Evolutionary conservation across 495 filamentous ascomycete species (phyloP), one percentile per base, ranked within the genome.

Genomic region (Trichoderma erinaceum): DNA sequence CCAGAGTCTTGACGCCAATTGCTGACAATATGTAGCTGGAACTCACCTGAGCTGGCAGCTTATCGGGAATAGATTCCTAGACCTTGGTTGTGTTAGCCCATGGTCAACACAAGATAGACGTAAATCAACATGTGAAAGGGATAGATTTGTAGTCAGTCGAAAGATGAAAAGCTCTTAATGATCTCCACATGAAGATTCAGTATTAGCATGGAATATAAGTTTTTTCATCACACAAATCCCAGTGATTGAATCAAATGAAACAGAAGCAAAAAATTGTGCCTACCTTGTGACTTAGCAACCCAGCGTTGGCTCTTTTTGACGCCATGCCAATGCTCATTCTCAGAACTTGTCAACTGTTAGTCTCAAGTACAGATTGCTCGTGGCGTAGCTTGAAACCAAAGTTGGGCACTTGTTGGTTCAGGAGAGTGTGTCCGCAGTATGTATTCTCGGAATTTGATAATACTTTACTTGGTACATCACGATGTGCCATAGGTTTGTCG

Each of bases 151-250:
- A 61, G 50, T 96, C 92, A 96, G 92, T 82, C 84, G 92, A 95
- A 93, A 95, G 92, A 94, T 95, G 92, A 96, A 96, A 96, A 95
- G 89, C 80, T 86, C 89, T 81, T 86, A 85, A 83, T 82, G 78
- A 80, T 83, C 86, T 90, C 88, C 88, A 93, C 88, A 83, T 85
- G 80, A 80, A 75, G 79, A 86, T 90, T 96, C 90, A 87, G 92
- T 79, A 83, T 92, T 93, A 93, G 91, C 91, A 93, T 93, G 90
- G 90, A 92, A 90, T 83, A 85, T 86, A 83, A 83, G 77, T 80
- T 82, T 68, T 56, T 68, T 72, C 76, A 76, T 77, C 77, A 76
- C 67, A 13, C 65, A 66, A 66, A 29, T 23, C 21, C 23, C 4
- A 1, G 35, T 44, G 29, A 1, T 29, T 29, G 23, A 46, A 63